Evolutionary conservation across 257 asterid genomes (phyloP), one percentile per base, ranked within the genome.

Genomic region (Gardenia jasminoides): DNA sequence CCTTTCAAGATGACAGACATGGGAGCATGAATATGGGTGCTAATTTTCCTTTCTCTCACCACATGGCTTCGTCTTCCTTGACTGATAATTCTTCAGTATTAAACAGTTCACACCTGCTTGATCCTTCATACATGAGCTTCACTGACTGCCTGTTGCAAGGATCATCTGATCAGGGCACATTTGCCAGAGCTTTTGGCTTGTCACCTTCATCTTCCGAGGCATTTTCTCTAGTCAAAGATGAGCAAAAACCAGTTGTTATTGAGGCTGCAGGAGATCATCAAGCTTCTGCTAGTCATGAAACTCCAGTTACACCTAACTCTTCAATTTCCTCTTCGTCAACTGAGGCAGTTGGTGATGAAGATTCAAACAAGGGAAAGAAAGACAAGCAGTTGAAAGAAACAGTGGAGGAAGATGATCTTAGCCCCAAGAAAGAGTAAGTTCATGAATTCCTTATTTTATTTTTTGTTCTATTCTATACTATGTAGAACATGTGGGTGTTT

Each of bases 291-390:
- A 67, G 80, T 31, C 58, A 50, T 50, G 91, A 80, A 78, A 72
- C 87, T 68, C 94, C 92, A 0, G 88, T 85, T 5, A 88, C 96
- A 10, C 91, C 97, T 4, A 86, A 85, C 77, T 88, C 92, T 6
- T 88, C 94, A 19, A 83, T 83, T 44, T 88, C 92, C 50, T 83
- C 89, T 72, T 84, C 91, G 50, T 90, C 94, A 31, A 80, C 89
- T 0, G 94, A 90, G 79, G 92, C 85, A 70, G 85, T 13, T 74
- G 89, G 86, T 56, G 88, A 83, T 76, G 87, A 88, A 71, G 83
- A 82, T 59, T 65, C 82, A 24, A 78, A 43, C 79, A 82, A 78
- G 70, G 75, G 43, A 24, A 82, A 70, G 80, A 84, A 79, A 56
- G 82, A 81, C 1, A 76, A 76, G 77, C 87, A 79, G 9, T 36